phyloP scores from a whole-genome alignment of 306 rosid genomes.

The Corylus avellana region DNA sequence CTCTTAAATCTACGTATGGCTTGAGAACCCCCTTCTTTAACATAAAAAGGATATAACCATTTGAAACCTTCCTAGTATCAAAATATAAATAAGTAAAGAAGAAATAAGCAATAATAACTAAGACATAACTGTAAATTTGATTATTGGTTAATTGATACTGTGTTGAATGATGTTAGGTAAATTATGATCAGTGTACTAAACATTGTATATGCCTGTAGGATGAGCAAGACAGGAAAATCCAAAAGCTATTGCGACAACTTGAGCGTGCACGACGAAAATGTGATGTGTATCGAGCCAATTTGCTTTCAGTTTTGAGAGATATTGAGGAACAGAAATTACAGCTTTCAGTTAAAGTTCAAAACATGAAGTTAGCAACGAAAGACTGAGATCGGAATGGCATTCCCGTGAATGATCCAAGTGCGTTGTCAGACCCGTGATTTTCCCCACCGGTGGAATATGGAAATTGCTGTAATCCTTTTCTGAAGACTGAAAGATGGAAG shows the following conservation, averaged over 20 bases:
- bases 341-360: conserved; percentile 48
- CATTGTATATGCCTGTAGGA: conserved; percentile 30
- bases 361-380: conserved; percentile 46
- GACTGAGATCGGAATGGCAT: conserved; percentile 27
- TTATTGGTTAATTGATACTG: not conserved
- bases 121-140: not conserved
- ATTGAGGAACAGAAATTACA: conserved; percentile 54
- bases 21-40: not conserved
- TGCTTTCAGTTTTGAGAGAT: conserved; percentile 51
- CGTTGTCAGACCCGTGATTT: too few relatives aligned
- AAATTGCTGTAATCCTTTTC: too few relatives aligned
- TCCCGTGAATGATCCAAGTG: not conserved
- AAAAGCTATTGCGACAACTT: conserved; percentile 41
- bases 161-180: not conserved
- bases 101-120: too few relatives aligned
- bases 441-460: too few relatives aligned
- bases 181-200: not conserved
- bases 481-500: too few relatives aligned
- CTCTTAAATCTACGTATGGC: not conserved
- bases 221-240: conserved; percentile 47
- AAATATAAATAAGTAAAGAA: too few relatives aligned
- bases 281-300: conserved; percentile 49
- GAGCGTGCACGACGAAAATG: conserved; percentile 44
- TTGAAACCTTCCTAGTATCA: too few relatives aligned
- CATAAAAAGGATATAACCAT: too few relatives aligned